Evolutionary conservation across 2,329 filamentous ascomycete genomes (phyloP).

Genomic region (Trichoderma polysporum): DNA sequence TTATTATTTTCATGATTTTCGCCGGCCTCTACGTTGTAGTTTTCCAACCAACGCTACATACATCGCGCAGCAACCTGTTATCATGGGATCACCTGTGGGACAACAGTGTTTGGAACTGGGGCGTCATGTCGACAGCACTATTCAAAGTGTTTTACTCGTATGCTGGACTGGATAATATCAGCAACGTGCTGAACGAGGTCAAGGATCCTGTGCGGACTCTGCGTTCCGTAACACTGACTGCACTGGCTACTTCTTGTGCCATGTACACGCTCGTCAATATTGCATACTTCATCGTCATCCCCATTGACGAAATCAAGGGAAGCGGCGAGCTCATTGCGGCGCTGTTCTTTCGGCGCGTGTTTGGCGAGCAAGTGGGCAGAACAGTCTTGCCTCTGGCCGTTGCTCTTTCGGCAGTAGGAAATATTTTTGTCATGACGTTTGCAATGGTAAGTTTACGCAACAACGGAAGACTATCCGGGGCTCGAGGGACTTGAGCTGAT

Average conservation of each 20-base stretch:
- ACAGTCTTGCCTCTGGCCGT: conserved; percentile 62
- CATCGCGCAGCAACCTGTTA: conserved; percentile 22
- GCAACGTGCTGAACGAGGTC: conserved; percentile 71
- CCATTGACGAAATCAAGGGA: conserved; percentile 63
- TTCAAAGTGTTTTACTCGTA: conserved; percentile 72
- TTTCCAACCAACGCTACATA: conserved; percentile 34
- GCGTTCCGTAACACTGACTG: conserved; percentile 59
- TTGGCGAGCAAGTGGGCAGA: conserved; percentile 58
- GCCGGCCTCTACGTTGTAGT: conserved; percentile 60
- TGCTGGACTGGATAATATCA: conserved; percentile 63
- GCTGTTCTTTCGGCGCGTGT: conserved; percentile 64
- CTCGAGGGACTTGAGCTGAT: neutral
- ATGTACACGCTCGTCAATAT: conserved; percentile 69
- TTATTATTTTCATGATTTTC: conserved; percentile 61
- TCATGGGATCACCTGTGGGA: conserved; percentile 59
- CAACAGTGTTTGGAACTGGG: conserved; percentile 68
- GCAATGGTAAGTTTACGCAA: conserved; percentile 51
- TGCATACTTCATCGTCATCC: conserved; percentile 62
- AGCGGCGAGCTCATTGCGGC: conserved; percentile 68
- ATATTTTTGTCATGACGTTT: conserved; percentile 73
- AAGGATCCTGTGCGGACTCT: conserved; percentile 66
- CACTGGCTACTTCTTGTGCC: conserved; percentile 59
- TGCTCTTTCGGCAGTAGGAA: conserved; percentile 66
- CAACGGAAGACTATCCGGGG: neutral
- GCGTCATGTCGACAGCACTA: conserved; percentile 63